Percentiles rank a stretch among this genome's conserved stretches.
These are phyloP conservation scores for Amanita fuliginea DNA, from an alignment of 768 basidiomycete species.

Conservation along the genomic window DNA sequence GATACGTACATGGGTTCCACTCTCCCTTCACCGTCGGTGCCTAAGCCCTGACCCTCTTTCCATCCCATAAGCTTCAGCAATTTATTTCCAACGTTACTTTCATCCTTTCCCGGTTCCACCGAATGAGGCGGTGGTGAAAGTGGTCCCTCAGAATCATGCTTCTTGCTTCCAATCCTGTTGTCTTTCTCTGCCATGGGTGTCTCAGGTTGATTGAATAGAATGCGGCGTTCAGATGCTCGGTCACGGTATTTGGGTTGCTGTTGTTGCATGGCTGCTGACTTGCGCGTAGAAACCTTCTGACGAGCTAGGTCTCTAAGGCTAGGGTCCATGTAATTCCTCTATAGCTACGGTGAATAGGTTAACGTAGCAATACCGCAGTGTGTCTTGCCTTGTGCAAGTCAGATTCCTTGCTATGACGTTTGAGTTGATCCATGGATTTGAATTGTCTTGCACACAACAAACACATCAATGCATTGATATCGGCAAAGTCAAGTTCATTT, in stretches of 20 bases:
- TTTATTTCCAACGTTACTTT: slow-evolving; percentile 84
- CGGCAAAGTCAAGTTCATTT: slow-evolving; percentile 74
- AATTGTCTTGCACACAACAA: slow-evolving; percentile 90
- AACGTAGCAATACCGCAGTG: slow-evolving; percentile 5
- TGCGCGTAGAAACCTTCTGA: slow-evolving; percentile 47
- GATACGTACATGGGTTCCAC: slow-evolving; percentile 74
- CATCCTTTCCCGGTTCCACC: slow-evolving; percentile 67
- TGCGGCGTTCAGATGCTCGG: slow-evolving; percentile 84
- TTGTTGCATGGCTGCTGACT: slow-evolving; percentile 15
- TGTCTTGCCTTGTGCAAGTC: slow-evolving; percentile 80
- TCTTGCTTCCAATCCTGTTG: slow-evolving; percentile 16
- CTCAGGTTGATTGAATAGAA: slow-evolving; percentile 88
- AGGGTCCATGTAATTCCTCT: slow-evolving; percentile 82
- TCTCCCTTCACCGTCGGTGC: slow-evolving; percentile 71
- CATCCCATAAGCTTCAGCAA: slow-evolving; percentile 97
- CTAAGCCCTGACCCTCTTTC: slow-evolving; percentile 84
- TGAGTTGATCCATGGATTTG: slow-evolving; percentile 77
- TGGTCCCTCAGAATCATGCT: slow-evolving; percentile 42
- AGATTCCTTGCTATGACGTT: slow-evolving; percentile 87
- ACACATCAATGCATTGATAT: slow-evolving; percentile 65
- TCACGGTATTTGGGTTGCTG: slow-evolving; percentile 86
- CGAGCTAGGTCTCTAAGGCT: slow-evolving; percentile 64
- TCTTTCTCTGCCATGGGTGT: slow-evolving; percentile 53
- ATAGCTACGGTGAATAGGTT: slow-evolving; percentile 8
- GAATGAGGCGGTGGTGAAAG: slow-evolving; percentile 51